Base-by-base conservation (phyloP, 139 green algal species). In the Chlamydomonas eustigma region DNA sequence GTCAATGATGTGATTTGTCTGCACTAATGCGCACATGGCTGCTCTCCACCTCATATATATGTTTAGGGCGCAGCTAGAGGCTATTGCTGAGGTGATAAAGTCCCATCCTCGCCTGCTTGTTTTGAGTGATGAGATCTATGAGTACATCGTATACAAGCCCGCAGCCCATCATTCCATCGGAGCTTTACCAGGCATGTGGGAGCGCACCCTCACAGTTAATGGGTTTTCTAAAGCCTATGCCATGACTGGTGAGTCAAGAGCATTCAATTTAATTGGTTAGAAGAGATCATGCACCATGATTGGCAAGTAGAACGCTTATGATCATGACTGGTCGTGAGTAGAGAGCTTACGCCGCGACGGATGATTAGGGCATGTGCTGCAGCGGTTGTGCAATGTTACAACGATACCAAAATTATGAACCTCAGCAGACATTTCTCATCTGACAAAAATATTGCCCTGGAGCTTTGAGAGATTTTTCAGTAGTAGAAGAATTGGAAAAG, bases 121-220 rank as follows among this genome's bases (percentile, higher is more conserved):
- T 28, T 65, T 90, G 38, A 52, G 28, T 28, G 88, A 93, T 66
- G 90, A 96, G 79, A 96, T 96, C 80, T 96, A 96, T 83, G 95
- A 99, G 81, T 91, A 96, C 87, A 97, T 98, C 80, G 86, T 92
- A 3, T 99, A 98, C 84, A 69, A 64, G 25, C 94, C 94, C 4
- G 91, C 91, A 0, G 3, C 81, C 44, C 93, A 99, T 83, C 37
- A 88, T 70, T 91, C 78, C 72, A 97, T 99, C 65, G 94, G 78
- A 1, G 68, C 80, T 0, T 76, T 98, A 51, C 89, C 91, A 0
- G 87, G 84, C 79, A 99, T 99, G 95, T 92, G 76, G 71, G 89
- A 95, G 35, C 88, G 95, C 63, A 99, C 95, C 1, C 81, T 99
- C 1, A 98, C 93, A 8, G 91, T 99, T 68, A 98, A 98, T 64